Evolutionary conservation across 2,329 filamentous ascomycete genomes (phyloP).

Genomic region (Colletotrichum paranaense): DNA sequence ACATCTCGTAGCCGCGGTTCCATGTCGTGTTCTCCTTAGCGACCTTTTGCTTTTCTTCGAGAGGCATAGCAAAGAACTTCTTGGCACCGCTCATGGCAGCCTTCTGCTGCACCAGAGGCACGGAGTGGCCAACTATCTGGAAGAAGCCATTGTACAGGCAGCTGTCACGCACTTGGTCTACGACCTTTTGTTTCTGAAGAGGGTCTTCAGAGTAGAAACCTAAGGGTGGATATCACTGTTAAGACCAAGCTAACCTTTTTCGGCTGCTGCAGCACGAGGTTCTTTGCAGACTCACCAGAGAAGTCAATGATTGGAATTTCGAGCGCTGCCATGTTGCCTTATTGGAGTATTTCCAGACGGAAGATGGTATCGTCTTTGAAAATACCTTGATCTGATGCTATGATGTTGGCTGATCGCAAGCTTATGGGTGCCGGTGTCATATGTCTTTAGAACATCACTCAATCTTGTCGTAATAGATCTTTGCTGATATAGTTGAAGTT

Average conservation of each 20-base stretch:
- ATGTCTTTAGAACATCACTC: neutral
- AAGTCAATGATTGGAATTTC: constrained; percentile 45
- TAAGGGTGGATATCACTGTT: neutral
- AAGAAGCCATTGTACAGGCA: constrained; percentile 64
- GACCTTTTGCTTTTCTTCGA: constrained; percentile 56
- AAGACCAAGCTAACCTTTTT: neutral
- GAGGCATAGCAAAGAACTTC: constrained; percentile 56
- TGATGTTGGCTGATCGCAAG: no score
- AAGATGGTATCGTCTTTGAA: no score
- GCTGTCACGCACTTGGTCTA: constrained; percentile 51
- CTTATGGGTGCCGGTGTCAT: neutral
- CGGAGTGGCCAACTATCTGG: constrained; percentile 60
- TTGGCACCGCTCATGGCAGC: constrained; percentile 53
- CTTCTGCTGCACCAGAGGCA: constrained; percentile 53
- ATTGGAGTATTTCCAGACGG: no score
- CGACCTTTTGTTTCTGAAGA: constrained; percentile 42
- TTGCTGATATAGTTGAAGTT: neutral
- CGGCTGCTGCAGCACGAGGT: rapidly evolving
- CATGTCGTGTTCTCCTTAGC: constrained; percentile 49
- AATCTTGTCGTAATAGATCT: neutral
- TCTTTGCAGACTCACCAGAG: constrained; percentile 36
- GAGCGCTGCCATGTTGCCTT: constrained; percentile 7
- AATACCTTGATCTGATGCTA: neutral
- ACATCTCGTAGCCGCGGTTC: constrained; percentile 62
- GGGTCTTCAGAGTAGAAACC: constrained; percentile 39